phyloP scores from a whole-genome alignment of 139 green algal genomes.

The Dunaliella primolecta region DNA sequence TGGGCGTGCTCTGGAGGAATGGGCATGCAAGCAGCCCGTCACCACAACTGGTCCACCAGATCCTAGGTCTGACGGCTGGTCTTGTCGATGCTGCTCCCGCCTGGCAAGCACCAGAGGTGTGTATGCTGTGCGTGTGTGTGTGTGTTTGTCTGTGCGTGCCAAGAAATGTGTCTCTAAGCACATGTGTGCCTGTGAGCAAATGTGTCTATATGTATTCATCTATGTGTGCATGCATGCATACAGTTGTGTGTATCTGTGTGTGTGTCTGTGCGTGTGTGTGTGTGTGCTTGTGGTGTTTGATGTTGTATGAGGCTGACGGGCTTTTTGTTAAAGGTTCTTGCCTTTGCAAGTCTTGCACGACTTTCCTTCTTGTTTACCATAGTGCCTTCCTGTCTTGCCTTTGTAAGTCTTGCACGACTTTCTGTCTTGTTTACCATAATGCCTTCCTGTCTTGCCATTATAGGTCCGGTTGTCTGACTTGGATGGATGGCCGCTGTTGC shows the following conservation, averaged over 20 bases:
- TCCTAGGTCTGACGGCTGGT: slow-evolving; percentile 28
- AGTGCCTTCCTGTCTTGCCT: too few relatives aligned
- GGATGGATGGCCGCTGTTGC: slow-evolving; percentile 30
- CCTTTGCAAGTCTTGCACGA: too few relatives aligned
- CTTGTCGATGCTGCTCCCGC: slow-evolving; percentile 19
- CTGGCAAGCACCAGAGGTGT: slow-evolving; percentile 21
- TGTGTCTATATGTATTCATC: not conserved
- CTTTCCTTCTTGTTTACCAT: not conserved
- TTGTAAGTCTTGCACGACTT: too few relatives aligned
- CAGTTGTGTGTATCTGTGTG: not conserved
- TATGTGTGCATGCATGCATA: not conserved
- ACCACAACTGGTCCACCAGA: slow-evolving; percentile 25
- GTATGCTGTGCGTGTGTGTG: not conserved
- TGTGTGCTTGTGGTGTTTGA: not conserved
- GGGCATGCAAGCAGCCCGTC: slow-evolving; percentile 21
- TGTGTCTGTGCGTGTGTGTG: not conserved
- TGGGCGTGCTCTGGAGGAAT: not conserved
- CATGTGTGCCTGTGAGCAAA: not conserved
- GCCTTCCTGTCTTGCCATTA: too few relatives aligned
- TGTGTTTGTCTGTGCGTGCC: not conserved
- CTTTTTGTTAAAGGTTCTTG: too few relatives aligned
- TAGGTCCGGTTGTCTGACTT: slow-evolving; percentile 10
- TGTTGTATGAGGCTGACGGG: too few relatives aligned
- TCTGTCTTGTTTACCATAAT: not conserved
- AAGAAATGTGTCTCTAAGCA: too few relatives aligned